Evolutionary conservation across 768 basidiomycete genomes (phyloP), one percentile per base, ranked within the genome.

Genomic region (Boletus rufocinnamomeus): DNA sequence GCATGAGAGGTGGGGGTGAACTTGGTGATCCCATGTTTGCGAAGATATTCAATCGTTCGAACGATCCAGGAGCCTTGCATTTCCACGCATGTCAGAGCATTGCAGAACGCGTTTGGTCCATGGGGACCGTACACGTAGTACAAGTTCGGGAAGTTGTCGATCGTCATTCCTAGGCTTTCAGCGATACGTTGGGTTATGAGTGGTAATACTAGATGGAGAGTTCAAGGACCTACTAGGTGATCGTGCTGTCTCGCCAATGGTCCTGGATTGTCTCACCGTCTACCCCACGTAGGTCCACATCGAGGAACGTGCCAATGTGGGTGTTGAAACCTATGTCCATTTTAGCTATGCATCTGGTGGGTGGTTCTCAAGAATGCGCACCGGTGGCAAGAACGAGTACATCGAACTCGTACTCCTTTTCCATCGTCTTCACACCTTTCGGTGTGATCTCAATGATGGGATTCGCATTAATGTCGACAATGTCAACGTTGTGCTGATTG

Each of bases 71-170:
- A 11, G 0, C 56, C 50, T 27, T 59, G 53, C 0, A 65, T 7
- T 43, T 68, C 45, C n/a, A 50, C 7, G 40, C 57, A 62, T 19
- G 60, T 56, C 4, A 63, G 59, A 2, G 47, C 63, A 6, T 57
- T 61, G 34, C 52, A 61, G 25, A 52, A 41, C 3, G 48, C 52
- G 1, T 37, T 62, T 3, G 65, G 65, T 25, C 56, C 61, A 4
- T 63, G 65, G 2, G 65, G 58, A 23, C 61, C 61, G 8, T 66
- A 46, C 34, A 54, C 55, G 21, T 63, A 59, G 43, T 28, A 66
- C 1, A 66, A 55, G 44, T 60, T 64, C 27, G 54, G 62, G 52
- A 67, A 58, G 14, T 63, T 63, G 10, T 63, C 56, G 16, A 63
- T 59, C 21, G 62, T 34, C 62, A 62, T 40, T 10, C 61, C 56